These are phyloP conservation scores for Anthoceros angustus DNA, from an alignment of 225 moss, liverwort and hornwort genomes.

Conservation along the genomic window DNA sequence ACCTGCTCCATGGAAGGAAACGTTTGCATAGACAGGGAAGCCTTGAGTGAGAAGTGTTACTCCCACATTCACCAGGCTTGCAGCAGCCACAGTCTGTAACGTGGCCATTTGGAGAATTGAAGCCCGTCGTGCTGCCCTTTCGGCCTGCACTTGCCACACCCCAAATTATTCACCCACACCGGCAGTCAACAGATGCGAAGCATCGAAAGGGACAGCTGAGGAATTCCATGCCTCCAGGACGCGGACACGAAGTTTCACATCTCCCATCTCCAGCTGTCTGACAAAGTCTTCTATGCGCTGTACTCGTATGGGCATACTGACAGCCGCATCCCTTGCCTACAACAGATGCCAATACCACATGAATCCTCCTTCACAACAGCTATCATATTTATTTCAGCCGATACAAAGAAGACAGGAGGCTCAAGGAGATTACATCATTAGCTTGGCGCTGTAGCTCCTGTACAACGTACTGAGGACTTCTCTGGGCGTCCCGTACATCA, in stretches of 20 bases:
- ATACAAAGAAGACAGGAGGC: constrained; percentile 4
- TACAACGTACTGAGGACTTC: constrained; percentile 54
- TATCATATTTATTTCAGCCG: too few relatives aligned
- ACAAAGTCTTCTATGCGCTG: constrained; percentile 80
- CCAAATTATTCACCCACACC: too few relatives aligned
- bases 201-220: too few relatives aligned
- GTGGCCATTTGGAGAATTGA: constrained; percentile 72
- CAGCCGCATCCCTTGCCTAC: constrained; percentile 86
- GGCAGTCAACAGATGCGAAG: too few relatives aligned
- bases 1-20: constrained; percentile 77
- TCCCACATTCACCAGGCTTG: constrained; percentile 72
- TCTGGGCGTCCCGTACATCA: constrained; percentile 42
- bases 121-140: constrained; percentile 75
- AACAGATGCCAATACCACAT: not conserved
- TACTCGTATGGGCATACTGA: constrained; percentile 80
- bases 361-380: too few relatives aligned
- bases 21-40: constrained; percentile 35
- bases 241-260: constrained; percentile 84
- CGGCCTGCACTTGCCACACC: constrained; percentile 51
- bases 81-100: constrained; percentile 49
- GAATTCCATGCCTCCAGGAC: constrained; percentile 68
- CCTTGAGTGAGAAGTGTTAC: constrained; percentile 73
- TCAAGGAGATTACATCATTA: constrained; percentile 39
- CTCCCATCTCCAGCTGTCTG: constrained; percentile 82
- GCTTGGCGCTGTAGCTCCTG: constrained; percentile 87